phyloP scores from a whole-genome alignment of 2,329 filamentous ascomycete genomes.

The Arthrocladium fulminans region DNA sequence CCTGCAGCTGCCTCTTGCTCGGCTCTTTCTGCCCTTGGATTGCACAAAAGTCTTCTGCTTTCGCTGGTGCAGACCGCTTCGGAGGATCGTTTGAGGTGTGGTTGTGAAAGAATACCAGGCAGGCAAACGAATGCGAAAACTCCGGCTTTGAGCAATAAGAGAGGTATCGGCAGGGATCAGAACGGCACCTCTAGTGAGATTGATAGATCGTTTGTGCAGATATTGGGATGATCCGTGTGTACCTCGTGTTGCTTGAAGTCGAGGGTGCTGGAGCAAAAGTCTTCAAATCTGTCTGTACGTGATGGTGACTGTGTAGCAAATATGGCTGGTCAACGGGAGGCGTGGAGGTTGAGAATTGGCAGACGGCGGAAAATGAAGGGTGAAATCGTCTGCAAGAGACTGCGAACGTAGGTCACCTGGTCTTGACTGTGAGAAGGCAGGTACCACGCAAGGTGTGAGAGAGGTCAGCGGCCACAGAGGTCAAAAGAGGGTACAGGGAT shows the following conservation, averaged over 20 bases:
- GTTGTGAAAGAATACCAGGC: no score
- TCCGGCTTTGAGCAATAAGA: no score
- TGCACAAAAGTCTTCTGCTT: no score
- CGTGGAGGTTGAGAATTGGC: background rate
- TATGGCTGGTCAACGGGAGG: background rate
- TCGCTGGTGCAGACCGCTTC: no score
- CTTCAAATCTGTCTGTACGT: background rate
- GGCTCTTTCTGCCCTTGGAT: background rate
- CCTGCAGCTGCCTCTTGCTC: background rate
- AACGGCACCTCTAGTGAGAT: no score
- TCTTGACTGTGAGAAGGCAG: background rate
- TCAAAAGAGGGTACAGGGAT: background rate
- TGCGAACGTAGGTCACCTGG: conserved; percentile 6
- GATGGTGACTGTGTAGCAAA: background rate
- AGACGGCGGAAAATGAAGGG: background rate
- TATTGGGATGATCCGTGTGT: no score
- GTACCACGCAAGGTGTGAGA: background rate
- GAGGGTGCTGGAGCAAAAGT: no score
- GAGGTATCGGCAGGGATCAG: no score
- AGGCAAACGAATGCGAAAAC: no score
- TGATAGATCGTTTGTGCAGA: no score
- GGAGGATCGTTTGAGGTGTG: no score
- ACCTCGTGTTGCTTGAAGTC: no score
- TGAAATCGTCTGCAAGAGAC: background rate
- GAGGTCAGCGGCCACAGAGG: background rate